Conservation (phyloP, 108 stramenopile species). For the Cafeteria roenbergensis region DNA sequence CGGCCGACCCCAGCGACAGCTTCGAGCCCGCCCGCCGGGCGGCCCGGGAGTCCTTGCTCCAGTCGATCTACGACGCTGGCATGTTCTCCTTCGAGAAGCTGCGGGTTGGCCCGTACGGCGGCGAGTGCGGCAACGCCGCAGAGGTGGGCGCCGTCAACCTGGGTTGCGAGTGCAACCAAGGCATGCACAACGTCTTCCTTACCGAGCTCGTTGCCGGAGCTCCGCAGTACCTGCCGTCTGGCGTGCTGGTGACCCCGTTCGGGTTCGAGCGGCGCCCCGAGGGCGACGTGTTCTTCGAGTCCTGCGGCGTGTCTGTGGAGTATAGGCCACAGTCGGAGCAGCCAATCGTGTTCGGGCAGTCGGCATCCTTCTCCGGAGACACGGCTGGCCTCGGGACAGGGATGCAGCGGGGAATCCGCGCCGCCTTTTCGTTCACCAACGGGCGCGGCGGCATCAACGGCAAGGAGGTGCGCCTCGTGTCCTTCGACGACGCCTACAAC, state of each 20-base stretch:
- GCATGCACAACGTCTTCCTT: neutral
- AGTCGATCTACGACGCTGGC: neutral
- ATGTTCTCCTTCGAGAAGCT: neutral
- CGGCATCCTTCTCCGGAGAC: neutral
- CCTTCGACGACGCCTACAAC: neutral
- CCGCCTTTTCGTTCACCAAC: neutral
- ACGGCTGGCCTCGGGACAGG: neutral
- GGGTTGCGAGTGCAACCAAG: neutral
- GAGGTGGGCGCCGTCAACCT: neutral
- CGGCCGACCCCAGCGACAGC: neutral
- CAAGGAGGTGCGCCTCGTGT: neutral
- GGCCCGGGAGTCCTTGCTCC: neutral
- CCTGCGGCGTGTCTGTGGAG: neutral
- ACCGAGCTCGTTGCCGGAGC: neutral
- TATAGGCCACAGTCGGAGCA: neutral
- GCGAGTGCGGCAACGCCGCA: neutral
- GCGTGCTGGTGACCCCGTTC: neutral
- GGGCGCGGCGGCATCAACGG: neutral
- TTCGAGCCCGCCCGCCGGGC: neutral
- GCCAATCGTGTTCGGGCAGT: neutral
- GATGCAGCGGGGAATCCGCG: neutral
- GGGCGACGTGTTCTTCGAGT: neutral
- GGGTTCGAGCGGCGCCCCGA: neutral
- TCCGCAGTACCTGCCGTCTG: neutral
- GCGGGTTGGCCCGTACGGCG: neutral